Evolutionary conservation across 148 eudicot species (phyloP).

Genomic region (Spergularia marina): DNA sequence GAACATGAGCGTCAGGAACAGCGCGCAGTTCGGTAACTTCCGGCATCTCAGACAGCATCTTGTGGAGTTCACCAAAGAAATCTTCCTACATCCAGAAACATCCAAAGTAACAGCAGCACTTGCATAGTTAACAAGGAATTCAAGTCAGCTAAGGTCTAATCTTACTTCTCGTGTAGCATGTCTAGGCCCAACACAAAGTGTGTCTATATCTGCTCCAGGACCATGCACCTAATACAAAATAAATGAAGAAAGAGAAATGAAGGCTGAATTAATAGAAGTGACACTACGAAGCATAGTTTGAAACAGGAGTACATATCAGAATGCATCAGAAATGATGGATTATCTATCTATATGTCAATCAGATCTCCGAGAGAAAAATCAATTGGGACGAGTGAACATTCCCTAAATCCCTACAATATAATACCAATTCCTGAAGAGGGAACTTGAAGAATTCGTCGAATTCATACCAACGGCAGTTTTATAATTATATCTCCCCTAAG

Average conservation of each 20-base stretch:
- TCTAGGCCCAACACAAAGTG: slow-evolving; percentile 68
- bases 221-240: slow-evolving; percentile 51
- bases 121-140: not conserved
- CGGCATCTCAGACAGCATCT: slow-evolving; percentile 56
- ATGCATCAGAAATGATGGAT: too few species aligned
- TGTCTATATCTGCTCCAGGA: slow-evolving; percentile 79
- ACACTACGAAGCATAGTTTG: slow-evolving; percentile 1
- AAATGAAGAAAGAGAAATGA: not conserved
- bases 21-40: slow-evolving; percentile 59
- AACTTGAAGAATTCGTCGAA: too few species aligned
- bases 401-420: too few species aligned
- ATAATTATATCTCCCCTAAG: too few species aligned
- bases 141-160: not conserved
- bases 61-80: slow-evolving; percentile 63
- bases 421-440: too few species aligned
- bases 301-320: not conserved
- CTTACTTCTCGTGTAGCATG: slow-evolving; percentile 66
- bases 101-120: slow-evolving; percentile 9
- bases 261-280: not conserved
- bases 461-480: too few species aligned
- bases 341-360: too few species aligned
- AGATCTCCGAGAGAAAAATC: too few species aligned
- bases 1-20: slow-evolving; percentile 69
- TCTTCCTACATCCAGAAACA: slow-evolving; percentile 42
- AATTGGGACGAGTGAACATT: too few species aligned